These are phyloP conservation scores for Phanerochaete sordida DNA, from an alignment of 768 basidiomycete genomes.

Conservation along the genomic window DNA sequence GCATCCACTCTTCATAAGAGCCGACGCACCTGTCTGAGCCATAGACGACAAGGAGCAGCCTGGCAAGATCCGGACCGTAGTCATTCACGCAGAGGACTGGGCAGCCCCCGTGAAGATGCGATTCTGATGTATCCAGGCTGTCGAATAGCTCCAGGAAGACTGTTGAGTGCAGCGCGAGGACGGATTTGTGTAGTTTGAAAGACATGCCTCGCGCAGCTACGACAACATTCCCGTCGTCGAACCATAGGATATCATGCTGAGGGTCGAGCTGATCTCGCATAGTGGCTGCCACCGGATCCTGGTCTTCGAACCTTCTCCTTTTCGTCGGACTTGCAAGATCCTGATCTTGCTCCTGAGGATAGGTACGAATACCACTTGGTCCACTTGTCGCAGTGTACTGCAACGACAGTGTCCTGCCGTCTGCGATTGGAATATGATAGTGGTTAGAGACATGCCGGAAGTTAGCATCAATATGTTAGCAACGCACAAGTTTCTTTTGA, in stretches of 20 bases:
- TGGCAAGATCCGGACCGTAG: background rate
- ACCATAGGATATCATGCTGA: slow-evolving; percentile 10
- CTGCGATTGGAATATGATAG: too few relatives aligned
- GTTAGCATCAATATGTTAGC: too few relatives aligned
- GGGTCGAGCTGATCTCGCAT: background rate
- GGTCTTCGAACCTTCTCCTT: background rate
- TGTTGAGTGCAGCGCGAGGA: slow-evolving; percentile 13
- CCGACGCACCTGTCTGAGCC: background rate
- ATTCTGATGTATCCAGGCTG: background rate
- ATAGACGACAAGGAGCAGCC: background rate
- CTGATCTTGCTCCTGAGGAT: too few relatives aligned
- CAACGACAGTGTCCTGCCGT: too few relatives aligned
- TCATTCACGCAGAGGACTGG: background rate
- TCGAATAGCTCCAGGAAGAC: slow-evolving; percentile 14
- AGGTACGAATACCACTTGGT: too few relatives aligned
- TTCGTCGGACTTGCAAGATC: background rate
- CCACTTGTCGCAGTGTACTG: too few relatives aligned
- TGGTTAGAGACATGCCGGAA: too few relatives aligned
- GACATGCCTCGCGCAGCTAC: background rate
- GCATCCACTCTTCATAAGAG: background rate
- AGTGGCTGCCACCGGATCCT: background rate
- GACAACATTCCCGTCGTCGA: slow-evolving; percentile 2
- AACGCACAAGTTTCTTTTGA: too few relatives aligned
- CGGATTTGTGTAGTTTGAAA: background rate
- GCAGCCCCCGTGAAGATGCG: background rate